Evolutionary conservation across 2,329 filamentous ascomycete genomes (phyloP), one percentile per base, ranked within the genome.

Genomic region (Seiridium unicorne): DNA sequence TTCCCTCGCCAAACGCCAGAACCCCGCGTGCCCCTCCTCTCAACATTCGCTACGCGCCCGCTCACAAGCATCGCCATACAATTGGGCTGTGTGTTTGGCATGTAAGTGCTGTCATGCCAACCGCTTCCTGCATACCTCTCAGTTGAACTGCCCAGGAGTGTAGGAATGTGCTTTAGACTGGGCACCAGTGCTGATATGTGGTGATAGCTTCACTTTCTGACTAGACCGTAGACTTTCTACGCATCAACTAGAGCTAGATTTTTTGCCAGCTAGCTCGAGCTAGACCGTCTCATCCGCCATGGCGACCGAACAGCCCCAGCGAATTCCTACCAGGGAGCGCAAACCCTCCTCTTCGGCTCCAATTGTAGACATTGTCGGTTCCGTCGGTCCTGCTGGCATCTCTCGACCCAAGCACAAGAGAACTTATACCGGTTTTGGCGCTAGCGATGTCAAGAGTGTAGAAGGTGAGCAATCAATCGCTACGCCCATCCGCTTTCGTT

Each of bases 401-500:
- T 87, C 85, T 34, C 85, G 95, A 62, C 95, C 95, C 51, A 99
- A 98, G 80, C 95, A 99, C 81, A 97, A 92, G 83, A 87, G 95
- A 67, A 98, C 94, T n/a, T 91, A 91, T 66, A 99, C 95, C 8
- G 95, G 95, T 7, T 95, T 98, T 72, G 93, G 93, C 40, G 85
- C 93, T 35, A 82, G 86, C 42, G 95, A 99, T 73, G 97, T 97
- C 81, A 97, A 97, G 81, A 89, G 79, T 69, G 92, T 98, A 54
- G 93, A 98, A 80, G 92, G 93, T 81, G 87, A 79, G 78, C 18
- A 26, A 26, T 26, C 18, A 26, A 26, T 26, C 18, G 18, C 18
- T 26, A 26, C 18, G 18, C 18, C 18, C 18, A 26, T 26, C 69
- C 34, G 26, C 6, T 26, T 44, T 18, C 51, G 40, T 53, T 8